Base-by-base conservation (phyloP, 495 filamentous ascomycete species). In the Daldinia caldariorum region DNA sequence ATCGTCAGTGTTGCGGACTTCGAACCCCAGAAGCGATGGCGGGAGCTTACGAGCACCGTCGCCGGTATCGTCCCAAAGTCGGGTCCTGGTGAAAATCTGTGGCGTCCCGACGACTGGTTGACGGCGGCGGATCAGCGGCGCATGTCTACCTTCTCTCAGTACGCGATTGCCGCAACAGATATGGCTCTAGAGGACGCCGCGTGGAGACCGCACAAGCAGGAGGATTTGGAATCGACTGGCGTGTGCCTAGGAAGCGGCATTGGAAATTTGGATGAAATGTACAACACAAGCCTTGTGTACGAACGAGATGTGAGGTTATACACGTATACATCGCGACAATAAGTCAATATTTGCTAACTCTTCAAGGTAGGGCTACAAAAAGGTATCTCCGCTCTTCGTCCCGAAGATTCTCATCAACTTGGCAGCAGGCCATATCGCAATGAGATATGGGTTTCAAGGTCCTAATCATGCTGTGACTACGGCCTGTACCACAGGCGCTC, bases 161-260 rank as follows among this genome's bases (percentile, higher is more conserved):
- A 96, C 82, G 94, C 93, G 13, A 85, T 95, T 78, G 94, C 90
- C 47, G 93, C 94, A 7, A 84, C 94, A 3, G 86, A 93, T 63
- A 95, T 97, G 84, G 95, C 95, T 0, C 83, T 99, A 39, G 72
- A 86, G 16, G 94, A 98, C 82, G 91, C 95, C 8, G 88, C 82
- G 3, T 97, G 94, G 94, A 83, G 83, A 67, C 92, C 93, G 2
- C 77, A 78, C 8, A 81, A 77, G 22, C 79, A 83, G 54, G 83
- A 88, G 41, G 87, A 93, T 66, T 82, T 85, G 39, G 89, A 94
- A 73, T 85, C 84, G 63, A 92, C 93, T 81, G 95, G 95, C 1
- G 89, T 98, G 6, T 97, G 94, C 74, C 80, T 99, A 16, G 95
- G 95, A n/a, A 97, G 93, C 50, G 95, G 95, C 3, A 98, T 99